phyloP scores from a whole-genome alignment of 1,284 basidiomycete genomes.

The Naganishia sp. region DNA sequence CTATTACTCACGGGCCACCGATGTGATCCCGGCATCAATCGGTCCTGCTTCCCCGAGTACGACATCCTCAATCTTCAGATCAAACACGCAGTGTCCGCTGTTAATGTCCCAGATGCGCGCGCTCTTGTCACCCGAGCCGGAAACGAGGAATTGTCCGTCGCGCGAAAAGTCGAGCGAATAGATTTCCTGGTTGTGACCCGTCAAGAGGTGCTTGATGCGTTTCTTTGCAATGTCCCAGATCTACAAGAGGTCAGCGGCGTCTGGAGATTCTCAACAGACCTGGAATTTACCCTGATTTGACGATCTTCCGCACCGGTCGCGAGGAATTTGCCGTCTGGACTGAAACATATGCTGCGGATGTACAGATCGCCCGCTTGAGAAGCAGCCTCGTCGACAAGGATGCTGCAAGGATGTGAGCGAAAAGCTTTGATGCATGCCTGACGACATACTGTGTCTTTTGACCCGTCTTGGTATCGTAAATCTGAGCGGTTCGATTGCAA shows the following conservation, averaged over 20 bases:
- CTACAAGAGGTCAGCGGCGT: constrained; percentile 52
- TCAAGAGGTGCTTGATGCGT: constrained; percentile 70
- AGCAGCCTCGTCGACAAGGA: constrained; percentile 67
- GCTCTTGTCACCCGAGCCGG: constrained; percentile 84
- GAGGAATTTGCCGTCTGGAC: constrained; percentile 74
- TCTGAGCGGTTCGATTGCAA: constrained; percentile 85
- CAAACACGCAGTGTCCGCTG: constrained; percentile 60
- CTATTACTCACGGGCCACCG: constrained; percentile 49
- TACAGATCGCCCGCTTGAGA: constrained; percentile 71
- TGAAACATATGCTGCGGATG: constrained; percentile 81
- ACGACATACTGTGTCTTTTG: constrained; percentile 67
- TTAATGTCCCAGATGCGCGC: constrained; percentile 86
- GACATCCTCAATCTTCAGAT: constrained; percentile 56
- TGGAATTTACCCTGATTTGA: constrained; percentile 67
- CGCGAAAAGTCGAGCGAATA: constrained; percentile 84
- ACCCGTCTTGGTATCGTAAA: constrained; percentile 85
- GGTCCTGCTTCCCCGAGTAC: constrained; percentile 58
- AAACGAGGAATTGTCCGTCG: constrained; percentile 80
- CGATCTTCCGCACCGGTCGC: constrained; percentile 84
- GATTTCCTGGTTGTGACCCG: constrained; percentile 86
- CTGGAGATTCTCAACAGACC: neutral
- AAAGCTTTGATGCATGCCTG: neutral
- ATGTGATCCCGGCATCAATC: constrained; percentile 73
- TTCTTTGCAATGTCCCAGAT: constrained; percentile 83
- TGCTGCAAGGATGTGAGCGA: constrained; percentile 54